Conservation (phyloP, 257 asterid species). For the Solanum lycopersicoides region DNA sequence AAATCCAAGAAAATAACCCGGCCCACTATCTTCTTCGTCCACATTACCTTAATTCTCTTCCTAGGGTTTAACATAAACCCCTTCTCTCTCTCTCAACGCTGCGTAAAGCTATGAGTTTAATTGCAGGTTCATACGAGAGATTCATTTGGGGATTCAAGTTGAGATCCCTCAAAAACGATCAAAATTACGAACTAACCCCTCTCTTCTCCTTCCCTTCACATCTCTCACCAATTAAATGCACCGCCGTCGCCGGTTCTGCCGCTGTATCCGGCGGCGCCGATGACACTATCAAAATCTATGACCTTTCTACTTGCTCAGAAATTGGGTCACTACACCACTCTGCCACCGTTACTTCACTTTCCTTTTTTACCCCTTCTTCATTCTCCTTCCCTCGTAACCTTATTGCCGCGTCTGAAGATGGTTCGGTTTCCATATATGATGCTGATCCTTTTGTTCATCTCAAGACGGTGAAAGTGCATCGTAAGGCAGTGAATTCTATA, state of each 20-base stretch:
- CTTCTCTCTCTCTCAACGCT: neutral
- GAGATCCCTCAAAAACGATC: constrained; percentile 24
- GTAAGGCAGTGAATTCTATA: constrained; percentile 50
- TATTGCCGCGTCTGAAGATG: constrained; percentile 61
- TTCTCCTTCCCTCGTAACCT: constrained; percentile 70
- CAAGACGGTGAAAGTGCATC: constrained; percentile 63
- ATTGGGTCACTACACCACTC: constrained; percentile 71
- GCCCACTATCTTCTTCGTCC: neutral
- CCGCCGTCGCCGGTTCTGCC: constrained; percentile 71
- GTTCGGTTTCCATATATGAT: constrained; percentile 61
- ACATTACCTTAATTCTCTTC: neutral
- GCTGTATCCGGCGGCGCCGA: constrained; percentile 94
- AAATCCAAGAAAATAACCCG: neutral
- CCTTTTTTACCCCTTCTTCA: constrained; percentile 64
- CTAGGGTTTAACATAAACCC: neutral
- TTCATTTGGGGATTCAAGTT: constrained; percentile 90
- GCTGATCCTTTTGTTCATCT: constrained; percentile 83
- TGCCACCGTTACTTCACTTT: constrained; percentile 63
- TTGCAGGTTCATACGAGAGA: constrained; percentile 94
- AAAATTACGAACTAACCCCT: constrained; percentile 29
- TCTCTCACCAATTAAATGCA: constrained; percentile 78
- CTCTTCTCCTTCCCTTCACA: constrained; percentile 95
- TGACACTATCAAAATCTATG: constrained; percentile 89
- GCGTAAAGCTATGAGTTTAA: constrained; percentile 36
- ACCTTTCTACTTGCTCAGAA: constrained; percentile 71